These are phyloP conservation scores for Tetraselmis striata DNA, from an alignment of 139 green algal species.

Conservation along the genomic window DNA sequence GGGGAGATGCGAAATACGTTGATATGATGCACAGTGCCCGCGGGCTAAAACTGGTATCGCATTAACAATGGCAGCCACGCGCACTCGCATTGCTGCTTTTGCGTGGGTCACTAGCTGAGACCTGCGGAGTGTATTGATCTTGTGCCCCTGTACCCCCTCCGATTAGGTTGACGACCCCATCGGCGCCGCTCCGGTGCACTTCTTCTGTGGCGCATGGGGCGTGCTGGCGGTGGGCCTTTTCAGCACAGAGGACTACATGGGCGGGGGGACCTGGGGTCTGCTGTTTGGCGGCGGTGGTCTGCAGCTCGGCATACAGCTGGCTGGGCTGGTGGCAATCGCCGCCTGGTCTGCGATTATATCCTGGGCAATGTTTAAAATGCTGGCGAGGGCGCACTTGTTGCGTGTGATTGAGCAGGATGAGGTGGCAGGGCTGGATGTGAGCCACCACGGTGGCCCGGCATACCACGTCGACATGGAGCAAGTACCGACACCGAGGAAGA, in stretches of 20 bases:
- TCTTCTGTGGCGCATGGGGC: constrained; percentile 25
- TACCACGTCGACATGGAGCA: too few species aligned
- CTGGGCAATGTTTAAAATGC: not conserved
- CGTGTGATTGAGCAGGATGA: not conserved
- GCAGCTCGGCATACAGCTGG: not conserved
- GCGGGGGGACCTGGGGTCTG: not conserved
- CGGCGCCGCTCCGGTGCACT: constrained; percentile 39
- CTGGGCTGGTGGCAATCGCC: not conserved
- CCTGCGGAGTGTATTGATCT: too few species aligned
- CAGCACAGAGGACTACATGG: not conserved
- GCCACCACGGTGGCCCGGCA: not conserved
- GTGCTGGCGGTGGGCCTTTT: not conserved
- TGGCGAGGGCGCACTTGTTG: not conserved
- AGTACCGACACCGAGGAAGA: too few species aligned
- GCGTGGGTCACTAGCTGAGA: too few species aligned
- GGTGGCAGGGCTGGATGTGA: not conserved
- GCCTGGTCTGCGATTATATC: not conserved
- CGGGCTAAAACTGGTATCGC: too few species aligned
- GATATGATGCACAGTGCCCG: too few species aligned
- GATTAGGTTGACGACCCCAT: constrained; percentile 42
- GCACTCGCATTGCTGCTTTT: too few species aligned
- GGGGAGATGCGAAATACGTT: too few species aligned
- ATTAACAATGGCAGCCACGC: too few species aligned
- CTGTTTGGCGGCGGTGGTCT: not conserved
- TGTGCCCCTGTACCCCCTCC: too few species aligned